Base-by-base conservation (phyloP, 306 rosid species). In the Albizia julibrissin region DNA sequence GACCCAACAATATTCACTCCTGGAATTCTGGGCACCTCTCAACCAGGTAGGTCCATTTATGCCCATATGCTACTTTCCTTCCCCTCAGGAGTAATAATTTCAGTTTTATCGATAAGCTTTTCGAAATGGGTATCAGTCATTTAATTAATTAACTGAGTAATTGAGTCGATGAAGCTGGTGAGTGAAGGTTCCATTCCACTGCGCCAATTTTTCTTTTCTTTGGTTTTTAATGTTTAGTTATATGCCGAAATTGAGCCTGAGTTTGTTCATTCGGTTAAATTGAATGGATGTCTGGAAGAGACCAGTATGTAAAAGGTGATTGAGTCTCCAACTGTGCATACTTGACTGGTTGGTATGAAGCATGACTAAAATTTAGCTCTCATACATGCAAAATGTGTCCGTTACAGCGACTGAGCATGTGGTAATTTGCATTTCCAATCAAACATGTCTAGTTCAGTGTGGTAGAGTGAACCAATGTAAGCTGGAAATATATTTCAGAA, bases 1-100 rank as follows among this genome's bases (percentile, higher is more conserved):
- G 74, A 84, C 85, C 87, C 82, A 79, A 37, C 70, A 27, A 73
- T 43, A 58, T 52, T 34, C 69, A 74, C 21, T 73, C 88, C 80
- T 89, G 84, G 88, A 87, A 81, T 80, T 74, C 86, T 16, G 79
- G 86, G 24, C 85, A 80, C 80, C 83, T 85, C 79, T 89, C 92
- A 64, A 85, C 80, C 72, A 85, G 97, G 98, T 91, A 82, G 93
- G 97, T 89, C 77, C n/a, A 19, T 8, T 6, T 13, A 39, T 54
- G 34, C 52, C 31, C 34, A 67, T 39, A 3, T 26, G 34, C 26
- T 77, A 79, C 80, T 80, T 77, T 79, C 67, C n/a, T 29, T 52
- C 19, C 58, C 31, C 6, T 76, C 50, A 21, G 27, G 54, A 24
- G 12, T 69, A 42, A 69, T 42, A 12, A 43, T 44, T 44, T 71